phyloP scores from a whole-genome alignment of 2,329 filamentous ascomycete genomes.

The Ophiostoma australiae region DNA sequence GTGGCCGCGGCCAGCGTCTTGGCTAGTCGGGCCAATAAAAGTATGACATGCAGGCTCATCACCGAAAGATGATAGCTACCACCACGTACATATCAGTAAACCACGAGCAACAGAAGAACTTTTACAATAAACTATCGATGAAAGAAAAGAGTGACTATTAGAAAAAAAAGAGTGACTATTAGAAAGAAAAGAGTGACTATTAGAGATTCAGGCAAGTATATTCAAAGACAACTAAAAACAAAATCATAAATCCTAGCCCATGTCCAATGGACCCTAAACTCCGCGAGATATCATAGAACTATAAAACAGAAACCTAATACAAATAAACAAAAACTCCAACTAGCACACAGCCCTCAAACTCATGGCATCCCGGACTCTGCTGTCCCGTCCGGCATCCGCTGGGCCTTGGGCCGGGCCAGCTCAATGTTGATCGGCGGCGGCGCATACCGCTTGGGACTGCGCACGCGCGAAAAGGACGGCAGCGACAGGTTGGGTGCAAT shows the following conservation, averaged over 20 bases:
- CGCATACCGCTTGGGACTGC: conserved; percentile 40
- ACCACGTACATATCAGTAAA: background rate
- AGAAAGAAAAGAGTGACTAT: background rate
- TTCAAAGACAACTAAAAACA: background rate
- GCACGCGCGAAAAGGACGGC: conserved; percentile 38
- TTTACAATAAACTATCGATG: background rate
- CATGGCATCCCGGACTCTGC: background rate
- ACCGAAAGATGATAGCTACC: conserved; percentile 30
- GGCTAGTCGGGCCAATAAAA: background rate
- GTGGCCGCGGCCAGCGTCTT: conserved; percentile 61
- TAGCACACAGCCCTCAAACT: background rate
- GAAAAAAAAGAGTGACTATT: no score
- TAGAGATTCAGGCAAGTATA: background rate
- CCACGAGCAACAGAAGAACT: background rate
- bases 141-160: background rate
- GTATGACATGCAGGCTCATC: background rate
- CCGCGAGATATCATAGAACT: background rate
- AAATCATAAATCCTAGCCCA: background rate
- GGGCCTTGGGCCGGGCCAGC: conserved; percentile 4
- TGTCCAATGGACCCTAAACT: background rate
- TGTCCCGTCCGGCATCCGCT: background rate
- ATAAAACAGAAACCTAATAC: no score
- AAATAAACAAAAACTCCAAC: background rate
- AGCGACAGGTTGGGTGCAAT: background rate
- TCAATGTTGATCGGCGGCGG: conserved; percentile 37